Evolutionary conservation across 306 rosid genomes (phyloP), one percentile per base, ranked within the genome.

Genomic region (Dryas octopetala): DNA sequence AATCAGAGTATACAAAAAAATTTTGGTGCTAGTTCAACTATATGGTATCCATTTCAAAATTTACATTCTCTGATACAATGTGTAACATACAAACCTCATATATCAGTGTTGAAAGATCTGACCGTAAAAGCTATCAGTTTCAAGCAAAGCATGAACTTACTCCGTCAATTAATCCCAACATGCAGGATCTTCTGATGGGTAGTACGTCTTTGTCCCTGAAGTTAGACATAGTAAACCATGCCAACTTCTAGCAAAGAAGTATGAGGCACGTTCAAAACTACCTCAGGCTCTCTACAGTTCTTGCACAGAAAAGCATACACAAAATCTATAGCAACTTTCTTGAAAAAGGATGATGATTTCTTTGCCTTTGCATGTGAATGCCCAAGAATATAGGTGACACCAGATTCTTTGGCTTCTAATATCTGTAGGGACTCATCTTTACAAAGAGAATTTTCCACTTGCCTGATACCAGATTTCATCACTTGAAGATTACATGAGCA

Each of bases 221-320:
- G 65, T 84, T 78, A 93, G 62, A 93, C 95, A 75, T 87, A 78
- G 78, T 90, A 93, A 43, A 87, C 74, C 96, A 93, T 93, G 61
- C 98, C 98, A 61, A 90, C 95, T 79, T 93, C 96, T 13, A 93
- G 72, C 86, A 87, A 80, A 68, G 92, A 89, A 66, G 93, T 82
- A 49, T 84, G 91, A 75, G 90, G 87, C 52, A 90, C 89, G 13
- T 89, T 88, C 84, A 89, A 62, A 45, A 86, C 73, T 82, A 76
- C 85, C 76, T 87, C 91, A 79, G 85, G 89, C 38, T 82, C 88
- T 68, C 88, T 90, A 60, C 91, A 87, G 67, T 93, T 93, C 76
- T 86, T 88, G 68, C 87, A 89, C 12, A 93, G 81, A 67, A 93
- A 91, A 54, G 88, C 80, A 74, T 75, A 93, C 70, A 83, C 86